These are phyloP conservation scores for Trichoderma asperellum DNA, from an alignment of 2,329 filamentous ascomycete species.

Conservation along the genomic window DNA sequence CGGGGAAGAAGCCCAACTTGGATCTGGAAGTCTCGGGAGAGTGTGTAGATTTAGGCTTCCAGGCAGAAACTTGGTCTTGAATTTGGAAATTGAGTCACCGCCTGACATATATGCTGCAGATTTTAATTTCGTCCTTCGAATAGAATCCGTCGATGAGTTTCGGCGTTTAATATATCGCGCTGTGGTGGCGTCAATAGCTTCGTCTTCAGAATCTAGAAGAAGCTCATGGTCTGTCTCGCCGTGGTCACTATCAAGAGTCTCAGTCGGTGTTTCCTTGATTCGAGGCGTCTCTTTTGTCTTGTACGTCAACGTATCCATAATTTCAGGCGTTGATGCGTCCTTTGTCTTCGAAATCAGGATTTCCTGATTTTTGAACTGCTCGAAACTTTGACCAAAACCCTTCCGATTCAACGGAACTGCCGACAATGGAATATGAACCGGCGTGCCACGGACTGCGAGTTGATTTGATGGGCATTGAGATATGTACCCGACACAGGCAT, in stretches of 20 bases:
- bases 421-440: conserved; percentile 37
- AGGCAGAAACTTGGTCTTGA: conserved; percentile 60
- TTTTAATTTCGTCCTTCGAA: conserved; percentile 27
- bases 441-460: conserved; percentile 18
- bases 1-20: conserved; percentile 38
- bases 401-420: conserved; percentile 32
- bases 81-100: neutral
- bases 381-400: neutral
- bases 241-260: conserved; percentile 17
- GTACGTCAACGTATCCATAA: no score
- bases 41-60: conserved; percentile 64
- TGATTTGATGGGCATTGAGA: conserved; percentile 35
- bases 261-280: neutral
- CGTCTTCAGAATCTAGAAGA: conserved; percentile 34
- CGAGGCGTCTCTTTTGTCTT: no score
- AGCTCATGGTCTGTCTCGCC: conserved; percentile 32
- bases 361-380: neutral
- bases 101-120: neutral
- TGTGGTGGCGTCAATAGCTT: neutral
- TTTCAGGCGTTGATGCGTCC: no score
- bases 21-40: conserved; percentile 63
- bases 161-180: neutral
- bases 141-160: conserved; percentile 8
- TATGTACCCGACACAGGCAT: conserved; percentile 33
- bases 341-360: no score